Conservation (phyloP, 805 yeast genomes). For the Candida fluviatilis region DNA sequence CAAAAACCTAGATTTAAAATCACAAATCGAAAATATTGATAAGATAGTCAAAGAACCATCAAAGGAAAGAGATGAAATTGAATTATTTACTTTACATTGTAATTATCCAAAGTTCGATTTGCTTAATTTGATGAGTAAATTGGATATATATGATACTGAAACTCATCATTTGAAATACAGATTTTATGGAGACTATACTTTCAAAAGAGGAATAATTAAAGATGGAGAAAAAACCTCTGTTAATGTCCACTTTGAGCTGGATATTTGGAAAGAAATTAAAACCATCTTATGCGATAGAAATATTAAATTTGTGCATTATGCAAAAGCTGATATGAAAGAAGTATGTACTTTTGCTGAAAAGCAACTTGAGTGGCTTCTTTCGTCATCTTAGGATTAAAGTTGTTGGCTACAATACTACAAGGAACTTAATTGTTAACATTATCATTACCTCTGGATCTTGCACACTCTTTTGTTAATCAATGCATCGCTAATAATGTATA, state of each 20-base stretch:
- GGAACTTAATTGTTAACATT: too few species aligned
- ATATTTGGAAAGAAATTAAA: slow-evolving; percentile 28
- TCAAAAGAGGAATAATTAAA: slow-evolving; percentile 10
- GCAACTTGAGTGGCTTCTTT: slow-evolving; percentile 19
- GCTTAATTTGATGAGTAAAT: slow-evolving; percentile 16
- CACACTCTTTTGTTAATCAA: too few species aligned
- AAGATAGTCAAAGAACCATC: slow-evolving; percentile 15
- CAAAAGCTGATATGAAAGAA: slow-evolving; percentile 14
- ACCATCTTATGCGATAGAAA: slow-evolving; percentile 22
- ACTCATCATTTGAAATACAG: slow-evolving; percentile 22
- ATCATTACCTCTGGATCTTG: too few species aligned
- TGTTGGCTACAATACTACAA: too few species aligned
- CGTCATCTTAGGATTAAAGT: neutral
- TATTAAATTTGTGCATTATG: slow-evolving; percentile 21
- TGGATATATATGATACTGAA: slow-evolving; percentile 22
- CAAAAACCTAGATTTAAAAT: slow-evolving; percentile 12
- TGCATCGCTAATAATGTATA: too few species aligned
- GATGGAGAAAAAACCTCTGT: slow-evolving; percentile 5
- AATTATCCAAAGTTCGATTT: slow-evolving; percentile 37
- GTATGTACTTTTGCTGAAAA: slow-evolving; percentile 24
- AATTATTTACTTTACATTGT: slow-evolving; percentile 30
- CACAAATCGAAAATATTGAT: slow-evolving; percentile 22
- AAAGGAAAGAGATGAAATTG: slow-evolving; percentile 13
- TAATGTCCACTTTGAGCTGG: slow-evolving; percentile 25
- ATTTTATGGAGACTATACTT: slow-evolving; percentile 21